Conservation (phyloP, 768 basidiomycete species). For the Trametes maxima region DNA sequence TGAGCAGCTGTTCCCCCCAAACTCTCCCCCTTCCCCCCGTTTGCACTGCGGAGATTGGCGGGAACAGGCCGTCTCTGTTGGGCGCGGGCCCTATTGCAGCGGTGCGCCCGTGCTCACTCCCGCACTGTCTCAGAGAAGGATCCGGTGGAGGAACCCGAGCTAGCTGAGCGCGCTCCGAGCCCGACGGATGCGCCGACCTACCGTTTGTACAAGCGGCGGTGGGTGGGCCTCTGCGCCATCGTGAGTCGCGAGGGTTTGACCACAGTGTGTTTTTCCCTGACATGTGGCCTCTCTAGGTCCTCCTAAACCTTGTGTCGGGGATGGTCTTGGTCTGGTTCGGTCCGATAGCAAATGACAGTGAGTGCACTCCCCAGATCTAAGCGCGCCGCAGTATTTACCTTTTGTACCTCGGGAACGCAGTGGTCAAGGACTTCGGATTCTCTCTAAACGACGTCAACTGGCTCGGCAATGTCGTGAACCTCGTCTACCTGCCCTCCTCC, state of each 20-base stretch:
- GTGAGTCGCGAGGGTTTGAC: constrained; percentile 38
- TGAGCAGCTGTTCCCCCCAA: background rate
- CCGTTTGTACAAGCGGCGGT: constrained; percentile 70
- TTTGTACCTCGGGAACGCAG: constrained; percentile 37
- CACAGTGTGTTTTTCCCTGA: background rate
- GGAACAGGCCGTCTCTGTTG: background rate
- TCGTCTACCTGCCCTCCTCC: constrained; percentile 64
- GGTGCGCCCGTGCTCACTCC: background rate
- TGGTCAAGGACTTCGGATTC: constrained; percentile 64
- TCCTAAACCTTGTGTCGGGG: constrained; percentile 63
- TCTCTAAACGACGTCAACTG: constrained; percentile 76
- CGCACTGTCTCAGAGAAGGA: background rate
- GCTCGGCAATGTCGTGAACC: constrained; percentile 70
- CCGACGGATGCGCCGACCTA: constrained; percentile 37
- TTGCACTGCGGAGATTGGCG: background rate
- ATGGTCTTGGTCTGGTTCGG: constrained; percentile 86
- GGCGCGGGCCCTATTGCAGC: background rate
- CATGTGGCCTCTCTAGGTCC: constrained; percentile 43
- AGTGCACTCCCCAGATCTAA: constrained; percentile 15
- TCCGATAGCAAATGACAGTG: constrained; percentile 73
- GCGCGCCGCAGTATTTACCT: background rate
- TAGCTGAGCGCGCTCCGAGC: constrained; percentile 2
- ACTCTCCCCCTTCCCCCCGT: background rate
- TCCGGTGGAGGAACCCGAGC: background rate
- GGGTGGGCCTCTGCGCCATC: constrained; percentile 63